Evolutionary conservation across 805 yeast species (phyloP), one percentile per base, ranked within the genome.

Genomic region (Pichia ethanolica): DNA sequence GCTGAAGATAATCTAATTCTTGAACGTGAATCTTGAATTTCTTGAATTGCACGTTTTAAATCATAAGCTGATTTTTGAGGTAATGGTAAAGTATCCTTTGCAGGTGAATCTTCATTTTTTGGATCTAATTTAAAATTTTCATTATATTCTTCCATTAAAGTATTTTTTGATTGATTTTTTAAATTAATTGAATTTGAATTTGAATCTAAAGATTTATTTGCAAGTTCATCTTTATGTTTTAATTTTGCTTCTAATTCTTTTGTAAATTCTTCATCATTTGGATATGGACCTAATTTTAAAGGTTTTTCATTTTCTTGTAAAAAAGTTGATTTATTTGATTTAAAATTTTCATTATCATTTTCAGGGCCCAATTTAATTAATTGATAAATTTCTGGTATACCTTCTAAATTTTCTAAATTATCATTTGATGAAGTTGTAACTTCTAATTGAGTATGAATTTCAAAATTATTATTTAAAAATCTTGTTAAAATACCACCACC

Each of bases 401-500:
- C 83, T 64, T 77, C 83, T 44, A 54, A 53, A 39, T 48, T 54
- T 38, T 60, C 63, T 26, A 57, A 46, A 56, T 71, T 79, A 35
- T 80, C 78, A 50, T 70, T 74, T 46, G 69, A 67, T 52, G 71
- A 77, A 5, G 78, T 73, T 3, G 64, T 52, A n/a, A 65, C 65
- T 42, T 68, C 72, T 35, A 59, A 56, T 28, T 62, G 67, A 14
- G 77, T 74, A 11, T 71, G 65, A 7, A 81, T 77, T 45, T 75
- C 82, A 58, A 93, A 73, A 64, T 88, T 81, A 67, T 89, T 90
- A 69, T 93, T 93, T 54, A 93, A 82, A 44, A 89, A 75, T 57
- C 97, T 73, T 44, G 93, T 87, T 47, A 91, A 73, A 37, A 91
- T 78, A 2, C 90, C 84, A 2, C 98, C 98, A 40, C 98, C 98